Conservation (phyloP, 139 green algal genomes). For the Pleodorina starrii region DNA sequence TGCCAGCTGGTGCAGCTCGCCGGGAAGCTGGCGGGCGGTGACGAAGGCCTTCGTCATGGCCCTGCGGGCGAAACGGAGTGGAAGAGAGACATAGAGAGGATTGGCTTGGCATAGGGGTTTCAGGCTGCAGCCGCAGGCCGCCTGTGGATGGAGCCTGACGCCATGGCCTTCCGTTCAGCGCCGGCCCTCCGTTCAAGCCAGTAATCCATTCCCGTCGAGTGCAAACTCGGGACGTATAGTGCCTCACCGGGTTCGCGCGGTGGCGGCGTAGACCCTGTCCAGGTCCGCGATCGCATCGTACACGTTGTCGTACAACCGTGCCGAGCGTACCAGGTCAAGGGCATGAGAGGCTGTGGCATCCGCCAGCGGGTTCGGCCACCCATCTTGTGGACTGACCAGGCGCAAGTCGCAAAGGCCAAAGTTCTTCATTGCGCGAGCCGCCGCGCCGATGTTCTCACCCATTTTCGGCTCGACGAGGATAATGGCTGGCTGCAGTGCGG, state of each 20-base stretch:
- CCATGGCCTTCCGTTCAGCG: no score
- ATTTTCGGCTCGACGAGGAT: constrained; percentile 48
- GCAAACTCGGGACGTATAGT: no score
- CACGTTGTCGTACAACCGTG: constrained; percentile 26
- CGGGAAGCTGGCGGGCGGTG: constrained; percentile 14
- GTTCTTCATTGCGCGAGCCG: constrained; percentile 43
- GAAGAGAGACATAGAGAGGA: not conserved
- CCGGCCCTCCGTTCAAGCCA: no score
- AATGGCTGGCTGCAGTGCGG: constrained; percentile 19
- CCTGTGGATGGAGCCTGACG: no score
- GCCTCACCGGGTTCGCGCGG: constrained; percentile 33
- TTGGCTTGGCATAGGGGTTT: no score
- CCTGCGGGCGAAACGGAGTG: not conserved
- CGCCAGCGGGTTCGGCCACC: constrained; percentile 30
- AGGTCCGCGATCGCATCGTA: constrained; percentile 32
- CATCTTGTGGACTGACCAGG: constrained; percentile 31
- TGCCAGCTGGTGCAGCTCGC: not conserved
- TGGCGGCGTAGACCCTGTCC: constrained; percentile 39
- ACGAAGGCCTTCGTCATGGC: constrained; percentile 49
- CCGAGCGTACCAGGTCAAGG: constrained; percentile 14
- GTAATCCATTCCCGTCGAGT: no score
- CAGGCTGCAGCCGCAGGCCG: no score
- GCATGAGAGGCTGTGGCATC: constrained; percentile 19
- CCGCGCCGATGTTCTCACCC: constrained; percentile 48
- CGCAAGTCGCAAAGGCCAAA: constrained; percentile 41